These are phyloP conservation scores for Metschnikowia borealis DNA, from an alignment of 805 yeast species.

Conservation along the genomic window DNA sequence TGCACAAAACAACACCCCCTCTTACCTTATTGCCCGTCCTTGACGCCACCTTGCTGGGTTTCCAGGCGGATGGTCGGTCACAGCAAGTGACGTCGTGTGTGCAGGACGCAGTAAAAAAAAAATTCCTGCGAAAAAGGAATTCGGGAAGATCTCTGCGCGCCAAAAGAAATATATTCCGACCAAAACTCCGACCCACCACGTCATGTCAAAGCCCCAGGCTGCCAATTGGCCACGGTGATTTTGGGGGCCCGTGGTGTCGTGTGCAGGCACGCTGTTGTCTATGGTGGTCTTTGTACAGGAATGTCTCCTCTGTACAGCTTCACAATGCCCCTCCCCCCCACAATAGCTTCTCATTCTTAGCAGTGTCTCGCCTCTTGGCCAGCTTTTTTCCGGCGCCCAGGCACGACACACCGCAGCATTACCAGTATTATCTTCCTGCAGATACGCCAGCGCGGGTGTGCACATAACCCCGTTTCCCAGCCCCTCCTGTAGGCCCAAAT, in stretches of 20 bases:
- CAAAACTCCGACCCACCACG: not conserved
- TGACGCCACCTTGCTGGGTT: no score
- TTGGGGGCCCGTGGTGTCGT: no score
- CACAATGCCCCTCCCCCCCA: no score
- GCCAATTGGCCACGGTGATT: no score
- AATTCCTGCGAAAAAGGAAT: conserved; percentile 1
- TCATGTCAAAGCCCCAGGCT: no score
- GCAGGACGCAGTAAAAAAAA: conserved; percentile 2
- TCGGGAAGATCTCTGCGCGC: not conserved
- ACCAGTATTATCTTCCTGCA: not conserved
- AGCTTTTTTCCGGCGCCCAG: not conserved
- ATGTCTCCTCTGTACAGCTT: not conserved
- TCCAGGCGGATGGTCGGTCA: not conserved
- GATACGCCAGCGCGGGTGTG: not conserved
- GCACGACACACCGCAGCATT: not conserved
- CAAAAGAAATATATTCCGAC: conserved; percentile 1
- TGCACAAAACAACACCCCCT: no score
- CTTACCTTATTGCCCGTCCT: no score
- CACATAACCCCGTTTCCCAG: conserved; percentile 1
- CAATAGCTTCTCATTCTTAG: no score
- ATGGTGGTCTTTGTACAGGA: no score
- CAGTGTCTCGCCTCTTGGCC: not conserved
- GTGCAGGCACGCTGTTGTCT: no score
- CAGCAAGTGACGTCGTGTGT: not conserved
- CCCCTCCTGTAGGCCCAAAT: conserved; percentile 6